A percentile compares a stretch with the other conserved stretches of the same genome.
phyloP scores from a whole-genome alignment of 495 filamentous ascomycete genomes.

The Rhizodiscina lignyota region DNA sequence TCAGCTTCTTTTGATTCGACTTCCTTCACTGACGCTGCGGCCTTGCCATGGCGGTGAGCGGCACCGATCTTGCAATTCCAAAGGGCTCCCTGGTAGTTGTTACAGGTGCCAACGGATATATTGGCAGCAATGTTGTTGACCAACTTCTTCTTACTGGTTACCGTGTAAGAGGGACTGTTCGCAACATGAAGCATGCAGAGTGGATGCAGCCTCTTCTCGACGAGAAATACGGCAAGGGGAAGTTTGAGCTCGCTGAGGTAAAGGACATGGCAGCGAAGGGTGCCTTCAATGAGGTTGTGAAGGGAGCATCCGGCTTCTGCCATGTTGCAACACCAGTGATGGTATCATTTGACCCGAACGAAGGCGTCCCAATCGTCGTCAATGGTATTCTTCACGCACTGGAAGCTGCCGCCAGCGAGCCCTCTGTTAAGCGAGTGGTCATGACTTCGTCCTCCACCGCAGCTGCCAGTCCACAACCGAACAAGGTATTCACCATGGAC shows the following conservation, averaged over 20 bases:
- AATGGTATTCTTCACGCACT: conserved; percentile 24
- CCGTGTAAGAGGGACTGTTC: conserved; percentile 9
- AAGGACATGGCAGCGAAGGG: conserved; percentile 8
- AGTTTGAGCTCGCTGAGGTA: conserved; percentile 8
- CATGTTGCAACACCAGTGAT: too few species aligned
- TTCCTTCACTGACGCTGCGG: not conserved
- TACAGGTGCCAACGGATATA: conserved; percentile 11
- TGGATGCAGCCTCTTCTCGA: conserved; percentile 10
- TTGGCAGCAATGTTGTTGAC: conserved; percentile 9
- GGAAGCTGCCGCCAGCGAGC: conserved; percentile 25
- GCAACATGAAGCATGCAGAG: conserved; percentile 5
- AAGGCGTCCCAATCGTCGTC: conserved; percentile 28
- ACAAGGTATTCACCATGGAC: conserved; percentile 17
- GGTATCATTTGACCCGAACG: conserved; percentile 18
- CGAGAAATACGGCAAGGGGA: conserved; percentile 4
- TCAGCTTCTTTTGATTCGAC: not conserved
- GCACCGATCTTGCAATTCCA: conserved; percentile 2
- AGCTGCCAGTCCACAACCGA: conserved; percentile 15
- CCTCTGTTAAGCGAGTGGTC: conserved; percentile 32
- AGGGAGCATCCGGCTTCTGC: too few species aligned
- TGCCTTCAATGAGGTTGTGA: conserved; percentile 10
- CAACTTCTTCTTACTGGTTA: conserved; percentile 8
- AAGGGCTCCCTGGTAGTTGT: conserved; percentile 3
- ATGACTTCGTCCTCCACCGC: conserved; percentile 34
- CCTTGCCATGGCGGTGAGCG: not conserved